These are phyloP conservation scores for Fusarium sp. DNA, from an alignment of 2,329 filamentous ascomycete genomes.

Conservation along the genomic window DNA sequence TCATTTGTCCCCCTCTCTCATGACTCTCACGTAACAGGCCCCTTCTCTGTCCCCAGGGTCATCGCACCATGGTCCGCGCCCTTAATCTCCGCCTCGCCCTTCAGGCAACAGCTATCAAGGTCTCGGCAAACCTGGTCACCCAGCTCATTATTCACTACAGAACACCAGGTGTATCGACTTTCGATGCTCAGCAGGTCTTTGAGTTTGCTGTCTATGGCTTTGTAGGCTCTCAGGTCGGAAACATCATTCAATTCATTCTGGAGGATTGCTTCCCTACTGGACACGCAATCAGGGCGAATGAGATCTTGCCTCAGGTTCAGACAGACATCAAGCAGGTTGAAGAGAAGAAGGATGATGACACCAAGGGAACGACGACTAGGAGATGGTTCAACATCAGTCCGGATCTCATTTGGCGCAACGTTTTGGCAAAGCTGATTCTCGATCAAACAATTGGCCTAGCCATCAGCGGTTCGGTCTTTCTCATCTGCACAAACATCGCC, in stretches of 20 bases:
- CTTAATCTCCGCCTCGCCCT: slow-evolving; percentile 47
- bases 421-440: slow-evolving; percentile 52
- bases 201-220: slow-evolving; percentile 54
- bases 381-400: slow-evolving; percentile 39
- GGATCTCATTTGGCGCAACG: slow-evolving; percentile 52
- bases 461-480: slow-evolving; percentile 52
- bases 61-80: slow-evolving; percentile 43
- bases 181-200: slow-evolving; percentile 52
- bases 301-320: slow-evolving; percentile 38
- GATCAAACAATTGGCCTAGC: slow-evolving; percentile 53
- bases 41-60: slow-evolving; percentile 1
- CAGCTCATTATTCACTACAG: slow-evolving; percentile 43
- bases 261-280: slow-evolving; percentile 53
- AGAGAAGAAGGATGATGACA: slow-evolving; percentile 45
- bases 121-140: slow-evolving; percentile 50
- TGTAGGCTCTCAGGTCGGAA: slow-evolving; percentile 53
- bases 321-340: slow-evolving; percentile 31
- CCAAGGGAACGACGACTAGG: slow-evolving; percentile 10
- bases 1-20: background rate
- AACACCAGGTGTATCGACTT: slow-evolving; percentile 31
- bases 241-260: slow-evolving; percentile 52
- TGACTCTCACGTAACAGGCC: slow-evolving; percentile 17
- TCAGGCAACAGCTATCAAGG: slow-evolving; percentile 49
- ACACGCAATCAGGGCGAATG: slow-evolving; percentile 36
- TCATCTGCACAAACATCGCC: slow-evolving; percentile 53